These are phyloP conservation scores for Trametes polyzona DNA, from an alignment of 1,284 basidiomycete species.

Conservation along the genomic window DNA sequence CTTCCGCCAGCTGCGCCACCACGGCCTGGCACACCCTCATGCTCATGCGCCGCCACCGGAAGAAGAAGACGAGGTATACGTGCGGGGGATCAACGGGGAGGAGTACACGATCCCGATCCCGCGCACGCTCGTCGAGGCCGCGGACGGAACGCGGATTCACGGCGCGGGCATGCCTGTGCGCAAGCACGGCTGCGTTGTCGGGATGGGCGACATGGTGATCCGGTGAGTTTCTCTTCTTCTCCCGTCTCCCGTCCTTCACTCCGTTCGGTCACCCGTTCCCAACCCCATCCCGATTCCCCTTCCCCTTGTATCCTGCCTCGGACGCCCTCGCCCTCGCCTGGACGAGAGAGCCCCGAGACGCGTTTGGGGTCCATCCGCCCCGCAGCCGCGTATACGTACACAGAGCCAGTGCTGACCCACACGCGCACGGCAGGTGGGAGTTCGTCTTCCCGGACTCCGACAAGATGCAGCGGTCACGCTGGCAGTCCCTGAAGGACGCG, in stretches of 20 bases:
- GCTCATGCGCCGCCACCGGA: constrained; percentile 18
- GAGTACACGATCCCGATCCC: constrained; percentile 66
- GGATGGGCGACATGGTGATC: constrained; percentile 80
- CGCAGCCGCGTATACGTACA: background rate
- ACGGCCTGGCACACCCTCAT: background rate
- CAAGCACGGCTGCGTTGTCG: constrained; percentile 57
- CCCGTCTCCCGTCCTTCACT: too few species aligned
- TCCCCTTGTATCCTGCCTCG: background rate
- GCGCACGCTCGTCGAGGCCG: constrained; percentile 63
- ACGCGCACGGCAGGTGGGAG: constrained; percentile 32
- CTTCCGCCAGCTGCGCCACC: background rate
- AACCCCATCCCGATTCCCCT: background rate
- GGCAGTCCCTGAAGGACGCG: constrained; percentile 36
- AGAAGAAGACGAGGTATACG: constrained; percentile 52
- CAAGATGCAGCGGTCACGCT: constrained; percentile 31
- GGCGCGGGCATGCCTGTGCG: constrained; percentile 88
- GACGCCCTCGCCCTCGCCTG: background rate
- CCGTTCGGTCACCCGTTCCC: too few species aligned
- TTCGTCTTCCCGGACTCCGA: constrained; percentile 37
- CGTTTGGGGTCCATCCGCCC: background rate
- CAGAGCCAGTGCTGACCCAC: constrained; percentile 7
- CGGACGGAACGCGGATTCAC: constrained; percentile 65
- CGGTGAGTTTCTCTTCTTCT: constrained; percentile 50
- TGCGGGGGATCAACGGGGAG: constrained; percentile 75
- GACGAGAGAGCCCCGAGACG: too few species aligned